Evolutionary conservation across 768 basidiomycete species (phyloP).

Genomic region (Mycena latifolia): DNA sequence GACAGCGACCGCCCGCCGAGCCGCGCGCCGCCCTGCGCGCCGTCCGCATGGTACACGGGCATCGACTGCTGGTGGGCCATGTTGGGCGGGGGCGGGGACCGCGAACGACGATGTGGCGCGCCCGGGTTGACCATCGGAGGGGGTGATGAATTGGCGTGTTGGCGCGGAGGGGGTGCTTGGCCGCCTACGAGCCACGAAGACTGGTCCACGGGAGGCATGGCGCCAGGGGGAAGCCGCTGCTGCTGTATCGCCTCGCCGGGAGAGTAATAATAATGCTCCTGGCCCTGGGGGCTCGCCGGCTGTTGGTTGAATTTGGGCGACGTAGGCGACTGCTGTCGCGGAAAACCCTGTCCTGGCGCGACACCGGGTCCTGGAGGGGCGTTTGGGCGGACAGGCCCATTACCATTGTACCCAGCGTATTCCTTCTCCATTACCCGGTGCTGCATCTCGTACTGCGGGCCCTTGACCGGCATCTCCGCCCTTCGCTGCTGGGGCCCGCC

Average conservation of each 20-base stretch:
- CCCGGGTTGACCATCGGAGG: conserved; percentile 39
- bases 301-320: conserved; percentile 33
- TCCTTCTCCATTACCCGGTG: conserved; percentile 94
- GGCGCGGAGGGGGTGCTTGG: conserved; percentile 35
- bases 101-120: conserved; percentile 55
- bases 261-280: conserved; percentile 55
- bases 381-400: conserved; percentile 40
- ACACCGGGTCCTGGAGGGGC: conserved; percentile 42
- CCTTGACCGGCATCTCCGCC: conserved; percentile 89
- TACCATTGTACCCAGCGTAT: conserved; percentile 64
- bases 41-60: conserved; percentile 43
- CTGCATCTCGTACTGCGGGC: conserved; percentile 95
- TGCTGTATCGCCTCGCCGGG: conserved; percentile 43
- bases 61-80: conserved; percentile 47
- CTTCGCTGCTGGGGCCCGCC: conserved; percentile 64
- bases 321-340: conserved; percentile 43
- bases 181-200: conserved; percentile 38
- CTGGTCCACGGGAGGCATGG: conserved; percentile 68
- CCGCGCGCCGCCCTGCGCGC: conserved; percentile 47
- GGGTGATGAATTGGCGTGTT: conserved; percentile 46
- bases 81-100: conserved; percentile 64
- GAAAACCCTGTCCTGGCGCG: conserved; percentile 44
- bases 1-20: conserved; percentile 78
- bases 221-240: conserved; percentile 68
- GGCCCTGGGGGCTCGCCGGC: conserved; percentile 32